Evolutionary conservation across 2,329 filamentous ascomycete genomes (phyloP), one percentile per base, ranked within the genome.

Genomic region (Paracorniculantispora psalliotae): DNA sequence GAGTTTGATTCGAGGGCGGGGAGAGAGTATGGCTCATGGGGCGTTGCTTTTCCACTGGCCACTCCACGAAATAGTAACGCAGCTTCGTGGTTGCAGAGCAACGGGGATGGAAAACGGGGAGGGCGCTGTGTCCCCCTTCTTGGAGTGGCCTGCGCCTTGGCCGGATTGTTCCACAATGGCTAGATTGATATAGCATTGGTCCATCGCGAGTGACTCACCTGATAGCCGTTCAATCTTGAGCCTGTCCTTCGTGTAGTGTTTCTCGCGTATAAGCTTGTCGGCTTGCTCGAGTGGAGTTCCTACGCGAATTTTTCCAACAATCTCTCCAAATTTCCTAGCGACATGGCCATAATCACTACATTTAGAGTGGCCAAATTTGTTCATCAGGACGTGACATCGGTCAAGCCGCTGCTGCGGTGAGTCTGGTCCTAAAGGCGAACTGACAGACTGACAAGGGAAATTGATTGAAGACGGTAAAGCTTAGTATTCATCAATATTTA

Each of bases 101-200:
- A 33, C 3, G 1, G 21, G 21, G 21, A 51, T 37, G 21, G 33
- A 37, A 10, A 51, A 51, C 2, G 13, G 21, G 12, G 49, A 51
- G 1, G 33, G 5, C 19, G 7, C 2, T 25, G 13, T 10, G 2
- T 2, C 10, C 10, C 15, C 6, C 0, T 62, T n/a, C 46, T 61
- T 41, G 12, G 44, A 30, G 9, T 17, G 33, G 28, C 19, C n/a
- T 49, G 23, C 23, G 30, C 60, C 57, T 9, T 61, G 10, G 23
- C 43, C 52, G 9, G 26, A 19, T 37, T 68, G 59, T 61, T 73
- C 65, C 25, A 75, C 58, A n/a, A 75, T 66, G 49, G 67, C 67
- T 23, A 76, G 70, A 60, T 77, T 76, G 61, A 76, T 75, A 49
- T 75, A 76, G 62, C 71, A 75, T 39, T 70, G 67, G 28, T 72